Evolutionary conservation across 129 eudicot species (phyloP), one percentile per base, ranked within the genome.

Genomic region (Saposhnikovia divaricata): DNA sequence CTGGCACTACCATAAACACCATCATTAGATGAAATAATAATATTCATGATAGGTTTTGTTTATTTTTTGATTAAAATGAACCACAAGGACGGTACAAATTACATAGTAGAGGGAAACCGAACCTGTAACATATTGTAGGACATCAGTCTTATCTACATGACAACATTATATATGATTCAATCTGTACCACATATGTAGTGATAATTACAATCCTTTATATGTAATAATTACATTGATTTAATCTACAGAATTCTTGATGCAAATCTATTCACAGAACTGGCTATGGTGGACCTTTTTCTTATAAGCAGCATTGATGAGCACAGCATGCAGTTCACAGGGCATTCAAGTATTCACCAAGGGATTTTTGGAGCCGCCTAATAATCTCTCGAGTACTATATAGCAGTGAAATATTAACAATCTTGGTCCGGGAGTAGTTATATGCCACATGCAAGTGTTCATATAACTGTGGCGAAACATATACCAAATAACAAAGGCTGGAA

Each of bases 401-500:
- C 68, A 9, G 34, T 28, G 68, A n/a, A 69, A 48, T 7, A 69
- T 48, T 25, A 40, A 38, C n/a, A 39, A 73, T 9, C 34, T 53
- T 72, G 83, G 47, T 53, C 42, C n/a, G 46, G 1, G 57, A 38
- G 77, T 80, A 16, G 31, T 12, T 55, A 53, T 73, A 72, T 55
- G 45, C 83, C 66, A 53, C 57, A 14, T 19, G 51, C 72, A 14
- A 72, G 43, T 3, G 47, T 72, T 53, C 78, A 69, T 71, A 80
- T 37, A 80, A 39, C 55, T 53, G 65, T 38, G 11, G 80, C 50
- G 63, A 46, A 21, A 85, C 73, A 75, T 63, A 81, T 46, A 81
- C 53, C 12, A 81, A 50, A 37, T 72, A 75, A 81, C 85, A 78
- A 19, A 80, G 12, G 72, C 78, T 73, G 14, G 72, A 73, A 72